Evolutionary conservation across 345 rosid genomes (phyloP), one percentile per base, ranked within the genome.

Genomic region (Eucalyptus pauciflora): DNA sequence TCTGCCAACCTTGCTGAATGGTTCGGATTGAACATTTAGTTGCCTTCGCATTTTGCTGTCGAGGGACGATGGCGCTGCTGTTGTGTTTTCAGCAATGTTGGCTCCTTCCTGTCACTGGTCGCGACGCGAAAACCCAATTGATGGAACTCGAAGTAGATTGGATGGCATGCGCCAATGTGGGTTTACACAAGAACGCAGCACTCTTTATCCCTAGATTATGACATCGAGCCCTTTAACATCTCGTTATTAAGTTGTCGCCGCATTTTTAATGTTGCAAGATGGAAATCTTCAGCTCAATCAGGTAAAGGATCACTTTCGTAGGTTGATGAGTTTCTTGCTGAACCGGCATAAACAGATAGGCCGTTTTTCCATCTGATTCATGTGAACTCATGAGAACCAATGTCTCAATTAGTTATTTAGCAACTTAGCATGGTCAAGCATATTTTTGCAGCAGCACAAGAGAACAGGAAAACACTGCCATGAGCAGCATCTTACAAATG

Each of bases 121-220:
- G 0, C 79, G 2, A 18, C 0, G 8, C 27, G 2, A 76, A 37
- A 71, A 76, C 46, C 83, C 27, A 2, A 43, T 31, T 8, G 27
- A 20, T 37, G 48, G 83, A 11, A 76, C 83, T 76, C 43, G 5
- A 76, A 76, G 83, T 76, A 37, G 83, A 37, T 41, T 76, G 46
- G 83, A 37, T 33, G 2, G 46, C 46, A 9, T 10, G 8, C 5
- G 81, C 45, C 10, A 12, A 76, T 37, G 83, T 76, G 83, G 83
- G 46, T 76, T 37, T 10, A 76, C 48, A 6, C 83, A 37, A 76
- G 83, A 76, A 76, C 2, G 48, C 43, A 20, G 15, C 29, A 3
- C 43, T 76, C 27, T 37, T 76, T 76, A 37, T 20, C 48, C 46
- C 27, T 37, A 76, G 8, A 76, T 76, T 10, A 33, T 76, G 83